These are phyloP conservation scores for Trichoderma sp. DNA, from an alignment of 2,329 filamentous ascomycete genomes.

Conservation along the genomic window DNA sequence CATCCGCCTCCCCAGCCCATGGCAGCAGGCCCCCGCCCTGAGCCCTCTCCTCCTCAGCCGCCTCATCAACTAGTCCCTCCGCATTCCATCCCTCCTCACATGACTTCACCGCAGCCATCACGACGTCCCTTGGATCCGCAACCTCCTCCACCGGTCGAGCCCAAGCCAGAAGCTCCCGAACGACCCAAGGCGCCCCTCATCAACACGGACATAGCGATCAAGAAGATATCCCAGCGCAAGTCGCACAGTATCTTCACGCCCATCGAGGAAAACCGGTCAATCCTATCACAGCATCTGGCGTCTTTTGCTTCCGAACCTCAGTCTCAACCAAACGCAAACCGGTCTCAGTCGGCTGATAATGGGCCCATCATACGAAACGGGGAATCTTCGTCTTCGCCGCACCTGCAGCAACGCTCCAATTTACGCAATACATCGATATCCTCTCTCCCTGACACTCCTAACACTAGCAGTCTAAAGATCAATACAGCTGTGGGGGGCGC, in stretches of 20 bases:
- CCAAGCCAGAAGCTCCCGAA: slow-evolving; percentile 54
- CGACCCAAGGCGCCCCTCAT: slow-evolving; percentile 52
- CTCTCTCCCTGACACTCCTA: slow-evolving; percentile 69
- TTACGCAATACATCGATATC: slow-evolving; percentile 58
- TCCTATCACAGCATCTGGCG: slow-evolving; percentile 81
- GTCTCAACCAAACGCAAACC: slow-evolving; percentile 48
- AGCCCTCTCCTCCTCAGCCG: slow-evolving; percentile 63
- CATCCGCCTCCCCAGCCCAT: slow-evolving; percentile 59
- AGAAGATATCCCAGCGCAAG: slow-evolving; percentile 73
- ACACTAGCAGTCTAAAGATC: slow-evolving; percentile 75
- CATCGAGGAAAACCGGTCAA: slow-evolving; percentile 89
- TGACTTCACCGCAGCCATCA: slow-evolving; percentile 52
- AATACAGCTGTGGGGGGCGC: slow-evolving; percentile 60
- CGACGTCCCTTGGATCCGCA: slow-evolving; percentile 55
- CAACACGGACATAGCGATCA: slow-evolving; percentile 58
- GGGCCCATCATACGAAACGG: slow-evolving; percentile 58
- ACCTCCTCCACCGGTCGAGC: slow-evolving; percentile 56
- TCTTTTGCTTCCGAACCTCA: slow-evolving; percentile 63
- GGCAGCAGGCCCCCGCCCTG: slow-evolving; percentile 52
- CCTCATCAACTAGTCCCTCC: slow-evolving; percentile 56
- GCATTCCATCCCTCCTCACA: slow-evolving; percentile 53
- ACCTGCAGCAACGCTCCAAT: slow-evolving; percentile 55
- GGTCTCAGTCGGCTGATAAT: slow-evolving; percentile 69
- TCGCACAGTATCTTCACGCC: slow-evolving; percentile 96
- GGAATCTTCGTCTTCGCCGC: slow-evolving; percentile 60